A percentile compares a stretch with the other conserved stretches of the same genome.
phyloP scores from a whole-genome alignment of 805 yeast species.

The Candida methanosorbosa region DNA sequence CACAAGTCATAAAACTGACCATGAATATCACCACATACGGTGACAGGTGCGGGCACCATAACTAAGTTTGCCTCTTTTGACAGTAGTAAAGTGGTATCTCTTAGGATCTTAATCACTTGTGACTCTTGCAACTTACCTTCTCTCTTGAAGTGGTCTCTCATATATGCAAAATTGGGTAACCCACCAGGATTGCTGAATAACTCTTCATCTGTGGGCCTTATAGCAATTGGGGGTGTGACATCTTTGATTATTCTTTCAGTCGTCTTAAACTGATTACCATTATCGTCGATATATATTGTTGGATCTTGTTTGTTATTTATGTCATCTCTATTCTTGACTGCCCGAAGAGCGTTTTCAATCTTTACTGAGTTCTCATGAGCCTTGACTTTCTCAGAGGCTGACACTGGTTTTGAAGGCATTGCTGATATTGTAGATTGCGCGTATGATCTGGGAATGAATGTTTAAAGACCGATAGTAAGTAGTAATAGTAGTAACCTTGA shows the following conservation, averaged over 20 bases:
- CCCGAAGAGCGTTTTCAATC: conserved; percentile 33
- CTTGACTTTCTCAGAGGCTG: conserved; percentile 6
- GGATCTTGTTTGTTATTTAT: conserved; percentile 19
- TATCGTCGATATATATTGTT: conserved; percentile 41
- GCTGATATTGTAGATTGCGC: no score
- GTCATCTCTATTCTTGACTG: conserved; percentile 12
- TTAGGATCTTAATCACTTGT: conserved; percentile 63
- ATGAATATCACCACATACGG: conserved; percentile 96
- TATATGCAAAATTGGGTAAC: conserved; percentile 62
- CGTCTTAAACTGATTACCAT: conserved; percentile 49
- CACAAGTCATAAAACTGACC: conserved; percentile 89
- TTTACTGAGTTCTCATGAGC: conserved; percentile 40
- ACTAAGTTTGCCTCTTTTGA: conserved; percentile 70
- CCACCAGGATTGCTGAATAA: conserved; percentile 53
- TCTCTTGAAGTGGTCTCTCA: conserved; percentile 62
- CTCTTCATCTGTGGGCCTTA: conserved; percentile 57
- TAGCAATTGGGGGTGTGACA: conserved; percentile 61
- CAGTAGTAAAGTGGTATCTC: conserved; percentile 55
- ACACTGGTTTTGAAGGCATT: no score
- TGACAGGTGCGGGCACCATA: conserved; percentile 83
- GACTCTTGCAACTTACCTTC: conserved; percentile 74
- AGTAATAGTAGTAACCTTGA: no score
- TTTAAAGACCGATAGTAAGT: background rate
- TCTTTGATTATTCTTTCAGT: conserved; percentile 44
- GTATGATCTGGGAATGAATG: no score